Evolutionary conservation across 2,329 filamentous ascomycete species (phyloP), one percentile per base, ranked within the genome.

Genomic region (Fusarium poae): DNA sequence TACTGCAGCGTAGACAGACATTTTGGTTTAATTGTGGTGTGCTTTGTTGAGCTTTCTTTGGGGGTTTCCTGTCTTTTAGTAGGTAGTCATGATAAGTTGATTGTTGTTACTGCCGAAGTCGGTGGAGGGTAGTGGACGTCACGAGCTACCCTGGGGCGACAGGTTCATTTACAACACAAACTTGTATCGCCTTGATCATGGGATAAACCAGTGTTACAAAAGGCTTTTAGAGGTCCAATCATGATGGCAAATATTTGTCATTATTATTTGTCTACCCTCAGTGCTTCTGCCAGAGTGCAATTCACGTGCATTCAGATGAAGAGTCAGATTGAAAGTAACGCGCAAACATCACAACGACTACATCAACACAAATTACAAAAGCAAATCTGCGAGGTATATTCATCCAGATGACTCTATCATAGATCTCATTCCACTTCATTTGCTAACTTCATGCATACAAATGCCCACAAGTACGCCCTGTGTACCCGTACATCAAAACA

Each of bases 1-100:
- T 68, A 83, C 84, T 6, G 82, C 77, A 30, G 82, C 74, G 35
- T 75, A 67, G 50, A 79, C 74, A 48, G 83, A 82, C 83, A 84
- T 84, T 34, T 45, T 56, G 15, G 21, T 2, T 16, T 56, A 20
- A 13, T n/a, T 23, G 11, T 16, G 7, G n/a, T 27, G 40, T 44
- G 34, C 57, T 32, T 50, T 43, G 49, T 40, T 37, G 42, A 32
- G 43, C 18, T 37, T 57, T 29, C 12, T 40, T 15, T 20, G 35
- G 35, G 6, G n/a, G 8, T 39, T 39, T 5, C 0, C 21, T 5
- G 32, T 15, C n/a, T 29, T 49, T 50, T 51, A 39, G n/a, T 12
- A 27, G 58, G 52, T 57, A 57, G 55, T 64, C 44, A 51, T 57
- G 40, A 51, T 53, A 50, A 48, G 52, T 50, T 49, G 58, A 35